Base-by-base conservation (phyloP, 225 moss, liverwort and hornwort species). In the Antitrichia curtipendula region DNA sequence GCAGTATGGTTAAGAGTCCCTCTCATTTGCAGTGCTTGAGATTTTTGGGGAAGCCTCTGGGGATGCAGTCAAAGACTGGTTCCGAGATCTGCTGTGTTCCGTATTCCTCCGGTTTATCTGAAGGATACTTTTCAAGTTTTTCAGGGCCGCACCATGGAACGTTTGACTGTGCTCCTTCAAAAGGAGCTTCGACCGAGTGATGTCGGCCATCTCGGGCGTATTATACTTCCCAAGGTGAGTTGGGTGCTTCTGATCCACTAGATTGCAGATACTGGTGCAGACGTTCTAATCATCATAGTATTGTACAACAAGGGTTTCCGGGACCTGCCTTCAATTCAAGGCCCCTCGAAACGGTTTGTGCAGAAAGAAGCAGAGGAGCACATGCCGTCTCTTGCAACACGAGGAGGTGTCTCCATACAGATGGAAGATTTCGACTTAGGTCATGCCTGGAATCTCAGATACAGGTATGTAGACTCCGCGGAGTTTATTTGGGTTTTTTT, bases 161-260 rank as follows among this genome's bases (percentile, higher is more conserved):
- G 83, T 78, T 86, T 93, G 80, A 89, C 89, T 66, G 28, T 90
- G 29, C 50, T 50, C 50, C 50, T 50, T 50, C 10, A 50, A 50
- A 50, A 50, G 50, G 50, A 50, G 15, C 50, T 93, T 74, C 90
- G 89, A 81, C 88, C 87, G 59, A 93, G 93, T 81, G 93, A 93
- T 90, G 93, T 93, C 31, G 86, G 91, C 32, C 90, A 86, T 76
- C 91, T 91, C 20, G 93, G 93, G 83, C 93, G 93, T 82, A 93
- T 93, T 25, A 83, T 93, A 80, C 87, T 93, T 86, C 91, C 93
- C 18, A 93, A 93, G 93, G 93, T 93, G 32, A 75, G 90, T 81
- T 75, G 24, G 54, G 57, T 86, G 36, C 24, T 79, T 61, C n/a
- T 80, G 45, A 56, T 82, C 21, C 65, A 45, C 29, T 54, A 50